These are phyloP conservation scores for Kodamaea derodonti DNA, from an alignment of 1,139 yeast species.

Conservation along the genomic window DNA sequence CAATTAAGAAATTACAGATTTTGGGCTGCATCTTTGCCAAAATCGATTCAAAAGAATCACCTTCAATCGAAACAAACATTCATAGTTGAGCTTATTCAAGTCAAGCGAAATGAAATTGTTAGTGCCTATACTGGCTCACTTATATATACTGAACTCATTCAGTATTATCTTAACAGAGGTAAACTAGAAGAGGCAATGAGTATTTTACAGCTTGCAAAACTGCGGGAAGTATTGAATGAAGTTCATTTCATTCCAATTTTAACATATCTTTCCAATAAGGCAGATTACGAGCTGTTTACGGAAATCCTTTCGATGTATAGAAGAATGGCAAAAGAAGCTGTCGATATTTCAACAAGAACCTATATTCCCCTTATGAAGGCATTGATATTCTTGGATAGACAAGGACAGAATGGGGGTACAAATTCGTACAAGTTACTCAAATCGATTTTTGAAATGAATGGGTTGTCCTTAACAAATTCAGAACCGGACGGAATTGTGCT, in stretches of 20 bases:
- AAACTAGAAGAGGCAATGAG: slow-evolving; percentile 16
- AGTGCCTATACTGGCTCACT: slow-evolving; percentile 8
- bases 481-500: slow-evolving; percentile 3
- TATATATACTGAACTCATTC: slow-evolving; percentile 26
- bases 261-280: slow-evolving; percentile 18
- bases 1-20: slow-evolving; percentile 31
- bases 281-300: slow-evolving; percentile 26
- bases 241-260: slow-evolving; percentile 30
- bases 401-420: slow-evolving; percentile 18
- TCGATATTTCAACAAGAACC: slow-evolving; percentile 31
- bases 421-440: slow-evolving; percentile 29
- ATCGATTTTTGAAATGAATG: slow-evolving; percentile 32
- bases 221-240: slow-evolving; percentile 18
- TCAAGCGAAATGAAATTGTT: slow-evolving; percentile 5
- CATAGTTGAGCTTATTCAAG: slow-evolving; percentile 9
- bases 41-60: slow-evolving; percentile 4
- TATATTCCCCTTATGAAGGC: slow-evolving; percentile 42
- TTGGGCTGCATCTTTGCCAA: slow-evolving; percentile 21
- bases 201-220: slow-evolving; percentile 14
- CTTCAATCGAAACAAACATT: slow-evolving; percentile 9
- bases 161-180: slow-evolving; percentile 16
- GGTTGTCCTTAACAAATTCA: slow-evolving; percentile 15
- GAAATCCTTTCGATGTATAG: slow-evolving; percentile 34
- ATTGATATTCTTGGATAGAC: slow-evolving; percentile 35
- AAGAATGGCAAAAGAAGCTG: slow-evolving; percentile 32